Percentiles rank a stretch among this genome's conserved stretches.
phyloP scores from a whole-genome alignment of 768 basidiomycete genomes.

The Suillus cothurnatus region DNA sequence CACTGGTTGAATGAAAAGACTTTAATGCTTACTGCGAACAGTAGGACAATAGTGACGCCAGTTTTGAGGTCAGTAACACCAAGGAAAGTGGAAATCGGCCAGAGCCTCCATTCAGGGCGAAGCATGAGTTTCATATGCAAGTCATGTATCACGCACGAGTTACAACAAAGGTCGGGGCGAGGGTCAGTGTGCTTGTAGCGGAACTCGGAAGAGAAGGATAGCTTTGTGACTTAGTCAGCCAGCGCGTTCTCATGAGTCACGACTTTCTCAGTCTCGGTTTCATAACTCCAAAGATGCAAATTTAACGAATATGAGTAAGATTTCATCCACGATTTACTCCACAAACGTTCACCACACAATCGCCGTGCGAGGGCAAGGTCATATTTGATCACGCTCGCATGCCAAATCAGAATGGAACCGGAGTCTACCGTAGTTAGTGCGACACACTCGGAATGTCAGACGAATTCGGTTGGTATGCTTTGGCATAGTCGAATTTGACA shows the following conservation, averaged over 20 bases:
- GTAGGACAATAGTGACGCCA: conserved; percentile 82
- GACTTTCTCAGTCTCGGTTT: neutral
- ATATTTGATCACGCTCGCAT: neutral
- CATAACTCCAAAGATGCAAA: conserved; percentile 20
- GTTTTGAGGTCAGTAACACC: conserved; percentile 93
- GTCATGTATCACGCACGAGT: conserved; percentile 30
- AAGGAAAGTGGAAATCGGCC: conserved; percentile 82
- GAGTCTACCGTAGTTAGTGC: no score
- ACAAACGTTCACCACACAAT: conserved; percentile 31
- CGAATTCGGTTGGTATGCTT: conserved; percentile 19
- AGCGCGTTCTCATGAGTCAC: neutral
- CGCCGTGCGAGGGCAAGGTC: conserved; percentile 31
- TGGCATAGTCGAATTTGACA: conserved; percentile 83
- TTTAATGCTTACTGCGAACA: conserved; percentile 75
- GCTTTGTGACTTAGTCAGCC: conserved; percentile 1
- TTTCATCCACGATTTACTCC: no score
- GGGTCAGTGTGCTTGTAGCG: neutral
- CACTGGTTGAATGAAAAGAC: neutral
- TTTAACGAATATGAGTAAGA: neutral
- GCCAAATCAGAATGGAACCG: conserved; percentile 84
- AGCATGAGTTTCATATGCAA: conserved; percentile 75
- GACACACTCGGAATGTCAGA: neutral
- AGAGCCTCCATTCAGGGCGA: conserved; percentile 80
- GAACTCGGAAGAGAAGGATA: neutral
- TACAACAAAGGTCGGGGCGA: neutral